These are phyloP conservation scores for Xerocomellus intermedius DNA, from an alignment of 768 basidiomycete genomes.

Conservation along the genomic window DNA sequence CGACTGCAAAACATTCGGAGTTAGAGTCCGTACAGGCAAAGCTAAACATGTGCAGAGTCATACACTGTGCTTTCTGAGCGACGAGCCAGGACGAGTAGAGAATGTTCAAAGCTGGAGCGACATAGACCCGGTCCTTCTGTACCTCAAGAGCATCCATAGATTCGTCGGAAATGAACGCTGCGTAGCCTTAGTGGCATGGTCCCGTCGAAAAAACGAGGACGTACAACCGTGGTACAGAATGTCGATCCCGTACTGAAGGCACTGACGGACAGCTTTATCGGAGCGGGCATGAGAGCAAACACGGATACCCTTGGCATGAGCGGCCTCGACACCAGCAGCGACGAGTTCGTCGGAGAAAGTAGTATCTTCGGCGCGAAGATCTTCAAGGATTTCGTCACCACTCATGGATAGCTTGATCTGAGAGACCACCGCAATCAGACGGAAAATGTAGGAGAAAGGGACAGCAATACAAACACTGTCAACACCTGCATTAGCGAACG, in stretches of 20 bases:
- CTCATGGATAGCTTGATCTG: conserved; percentile 38
- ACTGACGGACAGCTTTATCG: conserved; percentile 33
- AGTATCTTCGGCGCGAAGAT: conserved; percentile 34
- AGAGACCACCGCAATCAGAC: background rate
- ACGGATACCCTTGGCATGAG: conserved; percentile 36
- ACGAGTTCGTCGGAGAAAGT: conserved; percentile 36
- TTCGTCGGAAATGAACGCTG: conserved; percentile 36
- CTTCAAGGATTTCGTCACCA: conserved; percentile 36
- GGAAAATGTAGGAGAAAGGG: background rate
- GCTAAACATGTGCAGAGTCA: background rate
- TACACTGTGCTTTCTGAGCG: conserved; percentile 28
- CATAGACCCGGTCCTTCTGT: conserved; percentile 35
- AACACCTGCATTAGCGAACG: conserved; percentile 25
- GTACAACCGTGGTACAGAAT: conserved; percentile 30
- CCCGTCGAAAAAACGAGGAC: background rate
- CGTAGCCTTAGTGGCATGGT: conserved; percentile 7
- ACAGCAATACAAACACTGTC: conserved; percentile 16
- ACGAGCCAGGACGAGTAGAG: conserved; percentile 26
- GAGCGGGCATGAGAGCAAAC: conserved; percentile 39
- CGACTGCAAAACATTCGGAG: conserved; percentile 5
- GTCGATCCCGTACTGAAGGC: conserved; percentile 36
- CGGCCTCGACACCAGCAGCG: conserved; percentile 35
- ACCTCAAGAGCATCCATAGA: conserved; percentile 37
- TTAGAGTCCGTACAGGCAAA: background rate
- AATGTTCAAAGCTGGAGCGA: conserved; percentile 35